These are phyloP conservation scores for Entomortierella beljakovae DNA, from an alignment of 192 early-diverging fungal genomes.

Conservation along the genomic window DNA sequence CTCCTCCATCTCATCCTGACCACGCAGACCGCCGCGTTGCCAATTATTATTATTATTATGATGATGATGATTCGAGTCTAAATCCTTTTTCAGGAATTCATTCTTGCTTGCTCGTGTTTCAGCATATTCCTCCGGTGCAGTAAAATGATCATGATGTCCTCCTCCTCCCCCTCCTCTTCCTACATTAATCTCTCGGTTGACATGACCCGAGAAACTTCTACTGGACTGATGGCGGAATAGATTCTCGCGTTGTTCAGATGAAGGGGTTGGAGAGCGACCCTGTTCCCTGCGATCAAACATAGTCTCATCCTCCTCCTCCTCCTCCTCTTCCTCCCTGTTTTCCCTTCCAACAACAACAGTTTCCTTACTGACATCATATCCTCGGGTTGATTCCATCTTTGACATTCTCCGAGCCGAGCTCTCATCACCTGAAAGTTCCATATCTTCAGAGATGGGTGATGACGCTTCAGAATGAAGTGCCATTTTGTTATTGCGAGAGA, in stretches of 20 bases:
- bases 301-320: not conserved
- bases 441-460: slow-evolving; percentile 13
- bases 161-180: not conserved
- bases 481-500: not conserved
- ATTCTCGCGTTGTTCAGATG: not conserved
- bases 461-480: slow-evolving; percentile 4
- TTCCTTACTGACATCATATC: not conserved
- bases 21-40: no score
- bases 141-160: no score
- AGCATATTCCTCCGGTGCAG: no score
- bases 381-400: not conserved
- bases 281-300: not conserved
- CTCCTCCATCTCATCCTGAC: not conserved
- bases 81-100: no score
- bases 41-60: no score
- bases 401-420: not conserved
- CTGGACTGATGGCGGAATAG: not conserved
- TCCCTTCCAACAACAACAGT: not conserved
- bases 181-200: no score
- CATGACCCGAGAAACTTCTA: not conserved
- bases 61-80: no score
- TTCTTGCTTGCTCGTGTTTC: no score
- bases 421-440: slow-evolving; percentile 26
- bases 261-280: not conserved
- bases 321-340: slow-evolving; percentile 4